Evolutionary conservation across 768 basidiomycete species (phyloP).

Genomic region (Tulasnella sp.): DNA sequence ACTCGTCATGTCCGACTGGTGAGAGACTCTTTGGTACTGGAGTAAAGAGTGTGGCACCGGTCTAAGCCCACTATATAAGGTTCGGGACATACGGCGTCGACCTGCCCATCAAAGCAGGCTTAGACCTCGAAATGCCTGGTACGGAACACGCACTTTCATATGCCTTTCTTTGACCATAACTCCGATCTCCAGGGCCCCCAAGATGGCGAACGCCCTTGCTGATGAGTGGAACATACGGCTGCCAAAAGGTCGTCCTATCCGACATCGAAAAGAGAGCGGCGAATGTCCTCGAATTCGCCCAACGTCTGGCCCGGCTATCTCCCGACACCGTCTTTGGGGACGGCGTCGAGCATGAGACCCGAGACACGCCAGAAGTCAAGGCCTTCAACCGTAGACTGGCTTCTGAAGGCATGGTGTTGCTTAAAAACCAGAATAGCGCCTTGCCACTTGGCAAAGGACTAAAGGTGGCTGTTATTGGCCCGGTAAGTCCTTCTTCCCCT

Average conservation of each 20-base stretch:
- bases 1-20: constrained; percentile 82
- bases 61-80: neutral
- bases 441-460: constrained; percentile 63
- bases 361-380: constrained; percentile 32
- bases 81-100: constrained; percentile 46
- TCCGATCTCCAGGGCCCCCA: constrained; percentile 65
- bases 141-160: constrained; percentile 55
- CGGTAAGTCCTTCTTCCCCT: constrained; percentile 62
- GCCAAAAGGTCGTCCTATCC: constrained; percentile 34
- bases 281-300: constrained; percentile 41
- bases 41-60: neutral
- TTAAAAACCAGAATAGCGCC: constrained; percentile 60
- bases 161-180: constrained; percentile 32
- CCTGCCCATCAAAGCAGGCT: constrained; percentile 54
- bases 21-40: constrained; percentile 11
- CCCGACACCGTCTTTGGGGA: constrained; percentile 54
- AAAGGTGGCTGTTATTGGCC: constrained; percentile 62
- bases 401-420: constrained; percentile 64
- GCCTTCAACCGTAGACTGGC: constrained; percentile 64
- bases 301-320: constrained; percentile 18
- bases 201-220: constrained; percentile 73
- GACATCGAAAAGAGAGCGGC: constrained; percentile 36
- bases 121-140: constrained; percentile 64
- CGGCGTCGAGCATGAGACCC: constrained; percentile 29
- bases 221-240: constrained; percentile 47